Base-by-base conservation (phyloP, 1,284 basidiomycete genomes). In the Trametes hirsuta region DNA sequence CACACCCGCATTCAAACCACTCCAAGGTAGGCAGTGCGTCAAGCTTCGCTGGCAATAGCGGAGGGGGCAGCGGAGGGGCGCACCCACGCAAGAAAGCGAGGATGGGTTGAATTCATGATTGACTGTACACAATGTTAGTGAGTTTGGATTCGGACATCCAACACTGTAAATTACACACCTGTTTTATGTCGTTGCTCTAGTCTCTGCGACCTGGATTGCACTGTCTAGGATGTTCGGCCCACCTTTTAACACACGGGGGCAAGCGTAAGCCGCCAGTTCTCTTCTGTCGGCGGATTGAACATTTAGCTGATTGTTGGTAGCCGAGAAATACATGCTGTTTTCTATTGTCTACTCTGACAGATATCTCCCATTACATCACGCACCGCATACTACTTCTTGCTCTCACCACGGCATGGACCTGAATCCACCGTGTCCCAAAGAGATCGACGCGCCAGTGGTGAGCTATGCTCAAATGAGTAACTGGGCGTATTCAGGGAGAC, bases 1-100 rank as follows among this genome's bases (percentile, higher is more conserved):
- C 68, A 55, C 74, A 30, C 50, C 70, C 72, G 40, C 76, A 70
- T 65, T 47, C 82, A 79, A 61, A 76, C 36, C 76, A 68, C 54
- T 50, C 82, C 75, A 85, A 84, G 63, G 78, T 82, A 1, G 77
- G 78, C 2, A 83, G 80, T 52, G 75, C 76, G 0, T 73, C 76
- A 2, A 84, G 82, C 63, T 83, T 84, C 61, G 76, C 80, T n/a
- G 84, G 83, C 57, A 65, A 82, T 46, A 81, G 82, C 65, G 83
- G 74, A 3, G 30, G 30, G 4, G 79, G 81, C 2, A 77, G 74
- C 6, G 68, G 72, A 18, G 73, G 74, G 12, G 68, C 73, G 44
- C 75, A 74, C 55, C 68, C 75, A 35, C 74, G 79, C 68, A 83
- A 81, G 73, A 81, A 83, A 61, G 71, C 79, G 50, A 69, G 81